Evolutionary conservation across 495 filamentous ascomycete genomes (phyloP), one percentile per base, ranked within the genome.

Genomic region (Penicillium turbatum): DNA sequence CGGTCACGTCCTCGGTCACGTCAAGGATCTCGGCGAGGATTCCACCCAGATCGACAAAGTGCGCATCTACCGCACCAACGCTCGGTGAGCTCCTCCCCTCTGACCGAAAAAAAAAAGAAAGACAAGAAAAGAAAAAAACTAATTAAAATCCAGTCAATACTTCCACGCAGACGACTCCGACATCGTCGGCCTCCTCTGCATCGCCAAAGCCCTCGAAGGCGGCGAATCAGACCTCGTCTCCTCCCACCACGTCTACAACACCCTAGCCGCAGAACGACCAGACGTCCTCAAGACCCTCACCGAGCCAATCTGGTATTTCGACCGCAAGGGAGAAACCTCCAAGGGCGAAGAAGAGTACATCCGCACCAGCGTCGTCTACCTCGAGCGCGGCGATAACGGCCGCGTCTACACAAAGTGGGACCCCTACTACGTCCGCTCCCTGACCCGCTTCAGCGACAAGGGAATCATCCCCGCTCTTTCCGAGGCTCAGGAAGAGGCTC

Each of bases 291-390:
- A 86, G 68, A 82, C 82, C 30, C 74, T 96, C 44, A 85, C 86
- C 2, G 70, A 83, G 53, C 89, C 90, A 0, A 83, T 87, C 60
- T 96, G 91, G 90, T 95, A 93, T 72, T 93, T 96, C 64, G 91
- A 96, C 67, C 88, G 90, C 55, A 96, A 96, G 71, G 91, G 91
- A 38, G 91, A 95, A 72, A 83, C 79, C 2, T 84, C 79, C 31
- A 73, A 77, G 34, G 89, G 87, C 26, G 75, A 95, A 69, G 82
- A 91, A 34, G 83, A 85, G 47, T 96, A 81, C 62, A 87, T 92
- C 64, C 78, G 80, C 29, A 83, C 83, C 19, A 79, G 81, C 24
- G 82, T 95, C 2, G 77, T 95, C 35, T 95, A 89, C 65, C 73
- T 91, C 2, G 90, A 84, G 64, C 69, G 69, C 10, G 76, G 76